Percentiles rank a stretch among this genome's conserved stretches.
Conservation (phyloP, 2,329 filamentous ascomycete species). For the Sporothrix phasma region DNA sequence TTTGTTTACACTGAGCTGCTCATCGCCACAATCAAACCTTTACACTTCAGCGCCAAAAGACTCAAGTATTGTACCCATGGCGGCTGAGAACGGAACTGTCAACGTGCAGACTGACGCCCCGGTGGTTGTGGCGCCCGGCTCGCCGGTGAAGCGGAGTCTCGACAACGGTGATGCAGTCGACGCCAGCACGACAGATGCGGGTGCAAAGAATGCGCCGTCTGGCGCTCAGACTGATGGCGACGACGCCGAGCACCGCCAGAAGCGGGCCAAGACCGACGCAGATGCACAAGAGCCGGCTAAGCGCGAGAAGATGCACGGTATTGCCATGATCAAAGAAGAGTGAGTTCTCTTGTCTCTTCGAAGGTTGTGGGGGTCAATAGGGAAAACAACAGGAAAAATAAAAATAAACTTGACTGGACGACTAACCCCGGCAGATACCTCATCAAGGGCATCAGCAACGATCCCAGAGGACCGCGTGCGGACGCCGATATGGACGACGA, state of each 20-base stretch:
- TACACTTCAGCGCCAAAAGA: not conserved
- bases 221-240: not conserved
- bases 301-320: slow-evolving; percentile 38
- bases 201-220: not conserved
- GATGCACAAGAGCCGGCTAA: slow-evolving; percentile 18
- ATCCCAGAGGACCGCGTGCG: slow-evolving; percentile 6
- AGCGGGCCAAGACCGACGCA: slow-evolving; percentile 48
- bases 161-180: not conserved
- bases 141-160: slow-evolving; percentile 11
- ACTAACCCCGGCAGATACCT: slow-evolving; percentile 32
- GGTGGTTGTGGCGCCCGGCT: not conserved
- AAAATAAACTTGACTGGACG: too few relatives aligned
- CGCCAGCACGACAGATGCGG: not conserved
- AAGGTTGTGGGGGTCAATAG: too few relatives aligned
- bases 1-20: not conserved
- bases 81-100: not conserved
- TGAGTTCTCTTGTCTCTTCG: slow-evolving; percentile 37
- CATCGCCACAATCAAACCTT: not conserved
- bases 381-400: too few relatives aligned
- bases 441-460: slow-evolving; percentile 20
- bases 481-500: slow-evolving; percentile 35
- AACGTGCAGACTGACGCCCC: not conserved
- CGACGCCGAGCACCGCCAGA: slow-evolving; percentile 31
- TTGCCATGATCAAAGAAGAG: slow-evolving; percentile 66
- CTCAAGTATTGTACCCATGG: not conserved